phyloP scores from a whole-genome alignment of 176 grass and related monocot genomes.

The Tillandsia leiboldiana region DNA sequence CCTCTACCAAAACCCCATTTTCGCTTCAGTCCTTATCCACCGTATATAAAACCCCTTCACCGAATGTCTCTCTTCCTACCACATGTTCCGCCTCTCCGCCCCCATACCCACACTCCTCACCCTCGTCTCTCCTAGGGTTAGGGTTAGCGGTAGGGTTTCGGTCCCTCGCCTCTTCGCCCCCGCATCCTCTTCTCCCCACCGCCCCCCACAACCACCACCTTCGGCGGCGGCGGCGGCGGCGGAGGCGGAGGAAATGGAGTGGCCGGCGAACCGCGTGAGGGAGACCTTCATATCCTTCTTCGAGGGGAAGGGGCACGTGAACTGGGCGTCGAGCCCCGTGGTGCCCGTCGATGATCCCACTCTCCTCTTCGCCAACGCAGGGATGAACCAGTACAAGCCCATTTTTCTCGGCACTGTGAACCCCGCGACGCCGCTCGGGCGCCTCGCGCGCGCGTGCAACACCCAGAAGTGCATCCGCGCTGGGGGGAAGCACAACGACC shows the following conservation, averaged over 20 bases:
- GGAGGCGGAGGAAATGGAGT: slow-evolving; percentile 20
- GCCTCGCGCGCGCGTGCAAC: slow-evolving; percentile 55
- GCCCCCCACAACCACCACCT: too few relatives aligned
- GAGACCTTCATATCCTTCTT: slow-evolving; percentile 54
- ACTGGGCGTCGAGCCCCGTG: slow-evolving; percentile 69
- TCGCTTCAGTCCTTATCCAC: neutral
- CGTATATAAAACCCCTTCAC: neutral
- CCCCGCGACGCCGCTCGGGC: slow-evolving; percentile 50
- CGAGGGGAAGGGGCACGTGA: slow-evolving; percentile 48
- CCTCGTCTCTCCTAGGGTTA: neutral
- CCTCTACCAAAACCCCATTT: neutral
- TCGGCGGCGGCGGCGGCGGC: neutral
- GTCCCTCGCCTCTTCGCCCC: neutral
- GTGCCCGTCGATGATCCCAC: slow-evolving; percentile 84
- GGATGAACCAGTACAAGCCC: slow-evolving; percentile 97
- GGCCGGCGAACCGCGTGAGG: slow-evolving; percentile 43
- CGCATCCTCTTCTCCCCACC: neutral
- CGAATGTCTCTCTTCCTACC: neutral
- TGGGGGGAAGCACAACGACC: slow-evolving; percentile 94
- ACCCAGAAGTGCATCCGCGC: slow-evolving; percentile 97
- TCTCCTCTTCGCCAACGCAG: slow-evolving; percentile 86
- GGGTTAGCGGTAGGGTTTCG: neutral
- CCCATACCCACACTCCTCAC: neutral
- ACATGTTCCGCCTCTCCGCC: neutral
- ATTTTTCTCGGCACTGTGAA: slow-evolving; percentile 79